Conservation (phyloP, 2,329 filamentous ascomycete species). For the Elsinoe arachidis region DNA sequence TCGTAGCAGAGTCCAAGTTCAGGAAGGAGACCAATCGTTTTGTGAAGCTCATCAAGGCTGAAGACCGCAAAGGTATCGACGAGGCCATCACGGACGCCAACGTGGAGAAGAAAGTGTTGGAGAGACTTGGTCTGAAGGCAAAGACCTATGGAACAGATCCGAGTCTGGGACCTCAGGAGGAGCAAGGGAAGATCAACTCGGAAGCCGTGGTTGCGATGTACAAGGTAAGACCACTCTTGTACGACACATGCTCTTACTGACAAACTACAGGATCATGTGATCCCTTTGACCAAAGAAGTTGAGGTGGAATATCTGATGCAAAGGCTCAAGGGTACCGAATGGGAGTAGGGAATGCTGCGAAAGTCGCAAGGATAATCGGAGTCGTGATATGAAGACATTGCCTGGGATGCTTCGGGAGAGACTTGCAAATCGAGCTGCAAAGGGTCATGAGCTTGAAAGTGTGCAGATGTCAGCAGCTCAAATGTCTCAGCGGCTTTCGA, state of each 20-base stretch:
- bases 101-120: slow-evolving; percentile 86
- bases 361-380: too few relatives aligned
- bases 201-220: slow-evolving; percentile 90
- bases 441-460: not conserved
- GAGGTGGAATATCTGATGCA: slow-evolving; percentile 99
- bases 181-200: slow-evolving; percentile 71
- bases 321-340: slow-evolving; percentile 54
- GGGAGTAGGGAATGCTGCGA: slow-evolving; percentile 29
- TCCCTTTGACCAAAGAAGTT: slow-evolving; percentile 94
- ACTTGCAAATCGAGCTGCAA: too few relatives aligned
- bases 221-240: slow-evolving; percentile 33
- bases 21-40: slow-evolving; percentile 71
- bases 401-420: too few relatives aligned
- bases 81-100: slow-evolving; percentile 81
- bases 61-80: slow-evolving; percentile 72
- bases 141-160: slow-evolving; percentile 91
- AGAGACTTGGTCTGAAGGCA: slow-evolving; percentile 77
- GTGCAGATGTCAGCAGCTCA: not conserved
- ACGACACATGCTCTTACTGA: slow-evolving; percentile 13
- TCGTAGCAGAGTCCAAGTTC: slow-evolving; percentile 95
- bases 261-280: slow-evolving; percentile 63
- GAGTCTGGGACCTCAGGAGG: slow-evolving; percentile 47
- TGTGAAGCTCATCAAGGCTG: slow-evolving; percentile 70
- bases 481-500: too few relatives aligned
- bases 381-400: too few relatives aligned